Conservation (phyloP, 768 basidiomycete genomes). For the Chiua virens region DNA sequence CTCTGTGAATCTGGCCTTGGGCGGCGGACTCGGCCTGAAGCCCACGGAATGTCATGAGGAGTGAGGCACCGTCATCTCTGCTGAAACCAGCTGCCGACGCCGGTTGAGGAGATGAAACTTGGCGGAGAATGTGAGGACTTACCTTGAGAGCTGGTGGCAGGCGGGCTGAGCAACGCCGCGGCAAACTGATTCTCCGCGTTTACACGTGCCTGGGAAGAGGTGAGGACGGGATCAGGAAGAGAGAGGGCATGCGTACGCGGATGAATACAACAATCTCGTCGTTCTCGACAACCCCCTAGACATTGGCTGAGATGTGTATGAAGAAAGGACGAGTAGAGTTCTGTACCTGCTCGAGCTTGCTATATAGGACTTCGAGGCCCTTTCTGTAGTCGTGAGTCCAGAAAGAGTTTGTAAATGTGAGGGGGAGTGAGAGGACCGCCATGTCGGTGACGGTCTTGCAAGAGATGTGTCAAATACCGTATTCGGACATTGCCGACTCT, state of each 20-base stretch:
- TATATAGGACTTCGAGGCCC: conserved; percentile 77
- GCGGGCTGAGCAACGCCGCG: conserved; percentile 51
- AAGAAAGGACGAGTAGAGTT: neutral
- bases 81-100: conserved; percentile 60
- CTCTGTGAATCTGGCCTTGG: conserved; percentile 75
- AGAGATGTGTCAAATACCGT: neutral
- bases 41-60: conserved; percentile 77
- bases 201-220: conserved; percentile 62
- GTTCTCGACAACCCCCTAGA: conserved; percentile 79
- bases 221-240: conserved; percentile 4
- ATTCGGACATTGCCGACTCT: conserved; percentile 31
- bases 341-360: conserved; percentile 74
- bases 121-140: conserved; percentile 9
- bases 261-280: conserved; percentile 83
- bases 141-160: conserved; percentile 52
- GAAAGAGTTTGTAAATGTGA: conserved; percentile 89
- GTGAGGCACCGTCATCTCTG: conserved; percentile 82
- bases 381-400: conserved; percentile 90
- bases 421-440: conserved; percentile 88
- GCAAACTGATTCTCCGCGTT: conserved; percentile 68
- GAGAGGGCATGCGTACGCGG: conserved; percentile 51
- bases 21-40: conserved; percentile 68
- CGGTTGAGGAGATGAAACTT: conserved; percentile 5
- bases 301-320: conserved; percentile 14
- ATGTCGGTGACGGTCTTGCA: conserved; percentile 38